These are phyloP conservation scores for Haematococcus lacustris DNA, from an alignment of 139 green algal genomes.

Conservation along the genomic window DNA sequence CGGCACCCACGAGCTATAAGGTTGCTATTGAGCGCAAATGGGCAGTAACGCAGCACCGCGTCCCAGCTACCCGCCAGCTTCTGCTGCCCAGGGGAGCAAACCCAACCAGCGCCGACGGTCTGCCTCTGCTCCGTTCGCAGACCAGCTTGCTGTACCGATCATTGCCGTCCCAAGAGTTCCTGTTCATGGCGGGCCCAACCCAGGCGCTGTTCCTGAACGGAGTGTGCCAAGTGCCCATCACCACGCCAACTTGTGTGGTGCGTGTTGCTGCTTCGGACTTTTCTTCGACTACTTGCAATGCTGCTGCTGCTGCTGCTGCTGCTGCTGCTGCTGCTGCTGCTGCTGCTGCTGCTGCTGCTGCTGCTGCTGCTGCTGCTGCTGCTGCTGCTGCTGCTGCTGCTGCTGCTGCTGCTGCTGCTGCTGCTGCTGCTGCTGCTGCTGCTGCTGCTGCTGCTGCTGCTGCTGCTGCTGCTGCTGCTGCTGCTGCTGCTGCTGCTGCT, in stretches of 20 bases:
- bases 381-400: too few relatives aligned
- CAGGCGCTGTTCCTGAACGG: conserved; percentile 4
- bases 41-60: background rate
- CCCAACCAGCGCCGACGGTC: background rate
- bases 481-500: too few relatives aligned
- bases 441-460: too few relatives aligned
- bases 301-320: too few relatives aligned
- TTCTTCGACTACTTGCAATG: background rate
- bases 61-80: background rate
- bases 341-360: too few relatives aligned
- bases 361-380: too few relatives aligned
- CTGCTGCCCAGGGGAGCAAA: background rate
- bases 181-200: conserved; percentile 1
- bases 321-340: too few relatives aligned
- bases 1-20: background rate
- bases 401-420: too few relatives aligned
- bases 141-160: background rate
- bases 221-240: background rate
- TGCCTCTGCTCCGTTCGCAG: background rate
- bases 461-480: too few relatives aligned
- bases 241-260: background rate
- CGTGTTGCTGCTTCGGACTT: background rate
- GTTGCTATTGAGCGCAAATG: background rate
- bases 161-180: conserved; percentile 4
- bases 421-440: too few relatives aligned